Conservation (phyloP, 179 eudicot genomes). For the Beta macrorhiza region DNA sequence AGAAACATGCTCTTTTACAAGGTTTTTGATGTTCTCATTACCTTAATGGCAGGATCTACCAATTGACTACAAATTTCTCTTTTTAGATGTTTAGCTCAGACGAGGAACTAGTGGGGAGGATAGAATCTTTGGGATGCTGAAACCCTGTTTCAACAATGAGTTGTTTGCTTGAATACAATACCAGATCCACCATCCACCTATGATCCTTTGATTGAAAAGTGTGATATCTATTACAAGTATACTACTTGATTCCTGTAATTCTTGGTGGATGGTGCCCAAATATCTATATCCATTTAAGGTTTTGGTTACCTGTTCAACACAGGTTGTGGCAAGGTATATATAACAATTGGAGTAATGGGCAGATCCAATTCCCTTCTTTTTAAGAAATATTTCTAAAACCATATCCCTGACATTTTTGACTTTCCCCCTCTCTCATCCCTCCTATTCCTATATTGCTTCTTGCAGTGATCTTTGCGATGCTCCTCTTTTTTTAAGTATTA, state of each 20-base stretch:
- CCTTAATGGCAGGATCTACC: not conserved
- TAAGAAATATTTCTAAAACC: not conserved
- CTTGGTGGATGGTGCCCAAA: not conserved
- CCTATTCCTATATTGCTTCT: not conserved
- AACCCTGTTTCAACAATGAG: too few relatives aligned
- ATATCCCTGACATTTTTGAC: not conserved
- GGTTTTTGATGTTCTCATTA: not conserved
- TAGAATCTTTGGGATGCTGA: too few relatives aligned
- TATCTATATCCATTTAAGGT: not conserved
- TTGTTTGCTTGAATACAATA: too few relatives aligned
- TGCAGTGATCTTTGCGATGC: not conserved
- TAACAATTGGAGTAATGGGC: not conserved
- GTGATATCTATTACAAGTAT: not conserved
- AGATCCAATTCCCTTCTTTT: not conserved
- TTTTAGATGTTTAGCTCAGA: too few relatives aligned
- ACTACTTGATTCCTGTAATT: not conserved
- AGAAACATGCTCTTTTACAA: not conserved
- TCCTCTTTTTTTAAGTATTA: not conserved
- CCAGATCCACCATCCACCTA: too few relatives aligned
- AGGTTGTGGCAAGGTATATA: not conserved
- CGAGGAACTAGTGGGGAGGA: too few relatives aligned
- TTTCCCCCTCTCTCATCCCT: not conserved
- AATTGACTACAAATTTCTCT: not conserved
- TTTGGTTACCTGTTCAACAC: not conserved
- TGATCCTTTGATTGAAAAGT: not conserved